These are phyloP conservation scores for Fomitopsis serialis DNA, from an alignment of 768 basidiomycete species.

Conservation along the genomic window DNA sequence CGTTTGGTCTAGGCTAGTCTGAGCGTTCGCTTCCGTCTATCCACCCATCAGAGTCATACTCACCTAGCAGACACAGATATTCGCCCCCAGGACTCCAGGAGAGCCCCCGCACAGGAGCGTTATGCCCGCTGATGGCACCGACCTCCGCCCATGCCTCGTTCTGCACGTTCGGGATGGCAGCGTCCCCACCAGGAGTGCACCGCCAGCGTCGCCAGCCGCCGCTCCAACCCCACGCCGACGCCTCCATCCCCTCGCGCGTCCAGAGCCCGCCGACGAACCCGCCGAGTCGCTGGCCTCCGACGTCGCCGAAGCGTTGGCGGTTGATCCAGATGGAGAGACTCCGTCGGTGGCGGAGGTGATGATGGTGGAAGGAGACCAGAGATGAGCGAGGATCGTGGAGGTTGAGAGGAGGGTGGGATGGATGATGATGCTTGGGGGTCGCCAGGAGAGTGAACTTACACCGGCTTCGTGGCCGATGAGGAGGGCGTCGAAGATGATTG, in stretches of 20 bases:
- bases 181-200: constrained; percentile 20
- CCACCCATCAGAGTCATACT: constrained; percentile 14
- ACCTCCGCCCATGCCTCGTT: constrained; percentile 64
- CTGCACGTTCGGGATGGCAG: constrained; percentile 6
- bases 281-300: constrained; percentile 85
- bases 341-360: constrained; percentile 28
- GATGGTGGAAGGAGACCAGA: constrained; percentile 81
- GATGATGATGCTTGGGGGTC: constrained; percentile 32
- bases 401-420: constrained; percentile 74
- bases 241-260: constrained; percentile 57
- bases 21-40: not conserved
- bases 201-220: constrained; percentile 92
- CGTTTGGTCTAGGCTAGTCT: constrained; percentile 78
- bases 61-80: constrained; percentile 85
- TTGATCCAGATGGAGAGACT: constrained; percentile 83
- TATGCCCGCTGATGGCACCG: constrained; percentile 84
- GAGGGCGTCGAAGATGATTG: constrained; percentile 88
- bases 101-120: constrained; percentile 70
- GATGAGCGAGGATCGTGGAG: constrained; percentile 88
- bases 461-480: constrained; percentile 95
- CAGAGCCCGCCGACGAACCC: constrained; percentile 93
- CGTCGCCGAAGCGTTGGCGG: constrained; percentile 86
- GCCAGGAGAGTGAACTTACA: constrained; percentile 86
- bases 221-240: constrained; percentile 87
- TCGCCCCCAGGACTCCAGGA: constrained; percentile 85